Base-by-base conservation (phyloP, 352 stramenopile species). In the Phytopythium chamaehyphon region DNA sequence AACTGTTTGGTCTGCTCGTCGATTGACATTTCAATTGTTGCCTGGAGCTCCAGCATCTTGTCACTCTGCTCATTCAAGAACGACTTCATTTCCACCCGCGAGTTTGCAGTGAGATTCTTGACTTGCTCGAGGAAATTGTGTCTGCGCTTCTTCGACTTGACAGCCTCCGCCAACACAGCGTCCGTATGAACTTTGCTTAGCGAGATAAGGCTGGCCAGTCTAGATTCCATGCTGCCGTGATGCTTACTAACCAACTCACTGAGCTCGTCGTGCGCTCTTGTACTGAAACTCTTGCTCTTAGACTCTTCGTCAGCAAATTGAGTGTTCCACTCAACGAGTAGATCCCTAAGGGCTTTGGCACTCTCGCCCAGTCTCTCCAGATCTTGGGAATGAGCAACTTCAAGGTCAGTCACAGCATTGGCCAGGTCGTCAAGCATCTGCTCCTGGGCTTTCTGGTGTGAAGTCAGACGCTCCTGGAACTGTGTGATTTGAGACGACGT, bases 381-480 rank as follows among this genome's bases (percentile, higher is more conserved):
- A n/a, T 86, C 66, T 6, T 54, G 55, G 12, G 62, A 68, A 51
- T 92, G 76, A 18, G 51, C 40, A 11, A 59, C 58, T 21, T 84
- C 62, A 15, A 92, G 40, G 39, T 85, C 65, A 14, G 71, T 56
- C 33, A 92, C 57, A 22, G 71, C 61, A 16, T 42, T 64, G 3
- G 64, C 56, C 6, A 88, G 60, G 24, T 76, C 78, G 14, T 56
- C 38, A 53, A 82, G 73, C 50, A 83, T 49, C 7, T 38, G 50
- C 24, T 70, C 55, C 57, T 92, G 81, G 18, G 57, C 61, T 12
- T 76, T 51, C 46, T 88, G 70, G 33, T 89, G 77, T 21, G 71
- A 55, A n/a, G 56, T 40, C 6, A 91, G 43, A 21, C 71, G 56
- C 8, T 70, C 45, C 31, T 84, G 61, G 33, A 88, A 89, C 3